phyloP scores from a whole-genome alignment of 164 flowering plant genomes.

The Dillenia turbinata region DNA sequence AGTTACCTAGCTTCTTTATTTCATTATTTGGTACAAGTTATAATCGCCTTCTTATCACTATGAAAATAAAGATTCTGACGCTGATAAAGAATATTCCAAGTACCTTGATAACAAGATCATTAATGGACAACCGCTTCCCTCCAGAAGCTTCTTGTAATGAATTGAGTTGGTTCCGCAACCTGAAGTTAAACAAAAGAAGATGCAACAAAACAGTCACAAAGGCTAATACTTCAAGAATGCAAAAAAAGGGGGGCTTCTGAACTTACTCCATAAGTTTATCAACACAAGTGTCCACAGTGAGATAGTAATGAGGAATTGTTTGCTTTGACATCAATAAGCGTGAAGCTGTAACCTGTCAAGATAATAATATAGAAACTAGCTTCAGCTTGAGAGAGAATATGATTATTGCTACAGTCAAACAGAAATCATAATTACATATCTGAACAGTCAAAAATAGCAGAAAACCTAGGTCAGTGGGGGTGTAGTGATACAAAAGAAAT shows the following conservation, averaged over 20 bases:
- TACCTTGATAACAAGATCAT: slow-evolving; percentile 98
- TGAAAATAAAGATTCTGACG: not conserved
- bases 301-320: slow-evolving; percentile 94
- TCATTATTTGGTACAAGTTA: too few relatives aligned
- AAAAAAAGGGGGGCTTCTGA: not conserved
- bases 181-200: slow-evolving; percentile 21
- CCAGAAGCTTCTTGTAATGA: slow-evolving; percentile 88
- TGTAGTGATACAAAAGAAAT: too few relatives aligned
- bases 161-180: slow-evolving; percentile 75
- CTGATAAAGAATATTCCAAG: not conserved
- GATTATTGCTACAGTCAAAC: not conserved
- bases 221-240: not conserved
- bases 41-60: too few relatives aligned
- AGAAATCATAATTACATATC: too few relatives aligned
- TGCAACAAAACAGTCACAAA: not conserved
- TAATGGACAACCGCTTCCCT: slow-evolving; percentile 79
- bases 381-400: not conserved
- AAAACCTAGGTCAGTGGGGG: too few relatives aligned
- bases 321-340: slow-evolving; percentile 86
- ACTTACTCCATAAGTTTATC: slow-evolving; percentile 92
- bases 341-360: slow-evolving; percentile 79
- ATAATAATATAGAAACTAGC: not conserved
- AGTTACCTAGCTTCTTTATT: too few relatives aligned
- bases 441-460: too few relatives aligned
- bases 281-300: slow-evolving; percentile 83